Evolutionary conservation across 2,329 filamentous ascomycete species (phyloP).

Genomic region (Ceratocystis smalleyi): DNA sequence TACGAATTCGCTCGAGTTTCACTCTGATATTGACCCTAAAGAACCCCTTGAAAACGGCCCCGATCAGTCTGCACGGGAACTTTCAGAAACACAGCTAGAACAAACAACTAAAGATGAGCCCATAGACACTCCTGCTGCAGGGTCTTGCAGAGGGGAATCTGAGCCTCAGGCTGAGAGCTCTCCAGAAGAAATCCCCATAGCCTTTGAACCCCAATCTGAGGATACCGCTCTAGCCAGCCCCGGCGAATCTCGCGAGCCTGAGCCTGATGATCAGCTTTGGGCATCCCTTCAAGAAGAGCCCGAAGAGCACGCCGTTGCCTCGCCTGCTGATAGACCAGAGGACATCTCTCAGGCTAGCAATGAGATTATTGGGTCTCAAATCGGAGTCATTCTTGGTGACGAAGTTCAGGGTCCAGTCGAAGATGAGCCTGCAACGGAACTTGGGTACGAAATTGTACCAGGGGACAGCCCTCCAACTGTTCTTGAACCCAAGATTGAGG

Average conservation of each 20-base stretch:
- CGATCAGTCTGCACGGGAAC: neutral
- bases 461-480: neutral
- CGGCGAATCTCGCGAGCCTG: neutral
- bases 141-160: no score
- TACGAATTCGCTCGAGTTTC: neutral
- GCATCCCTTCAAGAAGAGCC: neutral
- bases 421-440: neutral
- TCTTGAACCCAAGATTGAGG: neutral
- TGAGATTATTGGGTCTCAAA: neutral
- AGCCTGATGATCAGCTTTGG: neutral
- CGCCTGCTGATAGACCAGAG: neutral
- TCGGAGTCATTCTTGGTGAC: neutral
- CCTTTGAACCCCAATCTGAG: neutral
- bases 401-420: neutral
- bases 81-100: neutral
- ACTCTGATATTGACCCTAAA: slow-evolving; percentile 1
- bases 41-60: neutral
- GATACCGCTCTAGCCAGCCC: neutral
- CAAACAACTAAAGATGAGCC: neutral
- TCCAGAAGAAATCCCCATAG: neutral
- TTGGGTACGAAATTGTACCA: neutral
- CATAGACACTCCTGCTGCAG: neutral
- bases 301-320: neutral
- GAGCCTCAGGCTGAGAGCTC: neutral
- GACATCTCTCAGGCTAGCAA: neutral